Percentiles rank a stretch among this genome's conserved stretches.
Conservation (phyloP, 1,284 basidiomycete species). For the Leccinum huronense region DNA sequence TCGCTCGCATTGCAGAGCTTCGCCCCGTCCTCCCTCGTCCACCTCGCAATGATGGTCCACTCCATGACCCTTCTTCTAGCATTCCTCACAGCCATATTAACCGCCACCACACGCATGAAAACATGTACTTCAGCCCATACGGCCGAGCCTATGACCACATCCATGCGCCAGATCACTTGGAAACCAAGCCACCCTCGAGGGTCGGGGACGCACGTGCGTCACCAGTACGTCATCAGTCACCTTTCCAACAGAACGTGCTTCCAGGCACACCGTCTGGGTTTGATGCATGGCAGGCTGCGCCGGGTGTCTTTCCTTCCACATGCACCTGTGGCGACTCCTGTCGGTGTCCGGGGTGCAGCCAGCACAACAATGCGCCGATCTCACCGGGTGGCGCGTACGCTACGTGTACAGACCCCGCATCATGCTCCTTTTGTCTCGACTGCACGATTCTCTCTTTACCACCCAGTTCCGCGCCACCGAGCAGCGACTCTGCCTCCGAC, state of each 20-base stretch:
- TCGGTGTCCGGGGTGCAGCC: conserved; percentile 51
- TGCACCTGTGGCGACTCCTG: conserved; percentile 57
- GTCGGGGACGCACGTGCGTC: conserved; percentile 23
- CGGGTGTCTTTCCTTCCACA: conserved; percentile 34
- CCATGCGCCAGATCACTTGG: conserved; percentile 35
- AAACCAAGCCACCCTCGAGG: conserved; percentile 23
- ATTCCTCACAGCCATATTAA: conserved; percentile 37
- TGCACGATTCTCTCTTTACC: conserved; percentile 54
- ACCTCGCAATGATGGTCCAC: conserved; percentile 33
- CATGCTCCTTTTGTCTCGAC: conserved; percentile 57
- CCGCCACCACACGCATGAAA: conserved; percentile 46
- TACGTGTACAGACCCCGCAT: conserved; percentile 44
- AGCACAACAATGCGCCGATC: conserved; percentile 42
- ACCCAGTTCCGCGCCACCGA: conserved; percentile 32
- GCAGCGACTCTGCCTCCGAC: conserved; percentile 22
- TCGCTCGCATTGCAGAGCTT: conserved; percentile 54
- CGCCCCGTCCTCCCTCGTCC: conserved; percentile 57
- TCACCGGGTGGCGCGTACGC: conserved; percentile 35
- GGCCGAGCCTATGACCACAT: conserved; percentile 55
- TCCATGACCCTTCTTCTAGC: conserved; percentile 44
- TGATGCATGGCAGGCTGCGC: conserved; percentile 28
- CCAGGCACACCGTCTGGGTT: conserved; percentile 21
- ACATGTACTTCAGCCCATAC: conserved; percentile 57
- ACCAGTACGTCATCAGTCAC: conserved; percentile 20
- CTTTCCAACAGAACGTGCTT: conserved; percentile 17